A percentile compares a stretch with the other conserved stretches of the same genome.
These are phyloP conservation scores for Fusarium sp. DNA, from an alignment of 2,329 filamentous ascomycete genomes.

Conservation along the genomic window DNA sequence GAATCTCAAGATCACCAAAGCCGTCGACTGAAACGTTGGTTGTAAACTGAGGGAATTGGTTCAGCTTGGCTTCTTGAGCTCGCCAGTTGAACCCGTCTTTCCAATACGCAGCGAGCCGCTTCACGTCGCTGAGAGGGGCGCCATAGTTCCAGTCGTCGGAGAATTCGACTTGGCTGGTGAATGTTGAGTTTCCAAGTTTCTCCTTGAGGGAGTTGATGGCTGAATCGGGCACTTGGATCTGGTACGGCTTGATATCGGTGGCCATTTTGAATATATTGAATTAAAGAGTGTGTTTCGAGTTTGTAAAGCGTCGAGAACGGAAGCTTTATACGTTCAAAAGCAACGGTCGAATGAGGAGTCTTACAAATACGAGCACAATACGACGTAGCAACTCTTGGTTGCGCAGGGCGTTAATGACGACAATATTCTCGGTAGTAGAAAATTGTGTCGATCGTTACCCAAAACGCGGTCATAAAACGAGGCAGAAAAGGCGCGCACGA, in stretches of 20 bases:
- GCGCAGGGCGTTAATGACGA: background rate
- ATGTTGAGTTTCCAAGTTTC: slow-evolving; percentile 48
- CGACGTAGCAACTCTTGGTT: background rate
- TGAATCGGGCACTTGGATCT: slow-evolving; percentile 50
- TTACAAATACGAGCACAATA: background rate
- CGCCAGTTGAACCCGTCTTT: slow-evolving; percentile 70
- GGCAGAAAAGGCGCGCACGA: background rate
- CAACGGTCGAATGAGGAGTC: background rate
- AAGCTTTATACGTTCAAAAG: background rate
- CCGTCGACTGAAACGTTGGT: slow-evolving; percentile 64
- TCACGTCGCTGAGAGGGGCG: slow-evolving; percentile 47
- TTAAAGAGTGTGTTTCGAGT: too few relatives aligned
- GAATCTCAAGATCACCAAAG: slow-evolving; percentile 69
- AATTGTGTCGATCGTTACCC: background rate
- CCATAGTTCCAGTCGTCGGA: slow-evolving; percentile 51
- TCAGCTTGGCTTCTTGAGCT: slow-evolving; percentile 66
- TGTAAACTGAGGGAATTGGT: slow-evolving; percentile 68
- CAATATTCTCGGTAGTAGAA: background rate
- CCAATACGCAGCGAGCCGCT: slow-evolving; percentile 53
- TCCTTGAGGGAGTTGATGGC: slow-evolving; percentile 46
- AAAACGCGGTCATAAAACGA: background rate
- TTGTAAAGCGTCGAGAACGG: background rate
- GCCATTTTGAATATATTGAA: slow-evolving; percentile 25
- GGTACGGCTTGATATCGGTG: slow-evolving; percentile 48
- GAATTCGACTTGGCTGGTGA: slow-evolving; percentile 48